phyloP scores from a whole-genome alignment of 441 rosid genomes.

The Populus hybrid region DNA sequence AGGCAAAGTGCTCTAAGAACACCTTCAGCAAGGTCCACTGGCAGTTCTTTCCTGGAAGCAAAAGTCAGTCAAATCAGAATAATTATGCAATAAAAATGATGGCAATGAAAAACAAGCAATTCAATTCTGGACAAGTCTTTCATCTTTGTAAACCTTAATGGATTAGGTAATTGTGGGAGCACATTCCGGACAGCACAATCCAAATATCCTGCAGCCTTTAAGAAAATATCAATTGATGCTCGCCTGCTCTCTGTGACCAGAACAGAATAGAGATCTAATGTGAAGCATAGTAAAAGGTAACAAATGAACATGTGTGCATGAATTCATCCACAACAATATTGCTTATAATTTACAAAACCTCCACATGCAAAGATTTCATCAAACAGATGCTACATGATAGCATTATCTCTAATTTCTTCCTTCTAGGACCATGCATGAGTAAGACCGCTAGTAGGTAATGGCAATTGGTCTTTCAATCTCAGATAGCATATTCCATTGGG shows the following conservation, averaged over 20 bases:
- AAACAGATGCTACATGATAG: neutral
- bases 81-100: conserved; percentile 6
- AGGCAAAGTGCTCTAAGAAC: conserved; percentile 85
- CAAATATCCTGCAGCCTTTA: conserved; percentile 96
- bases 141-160: conserved; percentile 58
- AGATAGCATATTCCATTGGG: neutral
- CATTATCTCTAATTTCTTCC: neutral
- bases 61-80: conserved; percentile 14
- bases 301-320: neutral
- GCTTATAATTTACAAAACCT: neutral
- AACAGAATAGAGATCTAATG: neutral
- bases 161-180: conserved; percentile 76
- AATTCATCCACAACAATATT: neutral
- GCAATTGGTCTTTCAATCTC: neutral
- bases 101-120: conserved; percentile 6
- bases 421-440: neutral
- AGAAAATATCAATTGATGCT: conserved; percentile 83
- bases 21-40: conserved; percentile 93
- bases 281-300: conserved; percentile 8
- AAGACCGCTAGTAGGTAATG: neutral
- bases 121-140: conserved; percentile 7
- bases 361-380: neutral
- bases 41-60: conserved; percentile 74
- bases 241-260: conserved; percentile 71
- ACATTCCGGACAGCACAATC: conserved; percentile 92